phyloP scores from a whole-genome alignment of 192 early-diverging fungal species.

The Backusella tuberculispora region DNA sequence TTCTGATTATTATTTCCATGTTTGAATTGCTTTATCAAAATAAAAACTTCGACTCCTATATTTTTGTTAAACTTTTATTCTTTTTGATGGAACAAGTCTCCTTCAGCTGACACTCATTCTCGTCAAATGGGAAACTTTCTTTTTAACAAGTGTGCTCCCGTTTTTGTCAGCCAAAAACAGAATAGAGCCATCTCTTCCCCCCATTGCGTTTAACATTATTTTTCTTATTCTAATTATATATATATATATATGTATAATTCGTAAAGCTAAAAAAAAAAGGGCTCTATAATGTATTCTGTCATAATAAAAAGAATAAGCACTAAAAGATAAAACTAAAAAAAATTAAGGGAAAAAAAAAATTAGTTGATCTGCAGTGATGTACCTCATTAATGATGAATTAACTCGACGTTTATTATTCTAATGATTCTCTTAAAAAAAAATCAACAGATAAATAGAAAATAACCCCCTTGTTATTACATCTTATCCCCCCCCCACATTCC shows the following conservation, averaged over 20 bases:
- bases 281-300: neutral
- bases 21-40: neutral
- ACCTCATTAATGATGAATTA: neutral
- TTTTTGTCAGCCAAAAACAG: conserved; percentile 1
- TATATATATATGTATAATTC: neutral
- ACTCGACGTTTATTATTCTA: neutral
- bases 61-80: conserved; percentile 1
- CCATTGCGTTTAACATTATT: neutral
- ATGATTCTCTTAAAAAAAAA: neutral
- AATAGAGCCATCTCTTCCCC: neutral
- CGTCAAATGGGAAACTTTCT: conserved; percentile 5
- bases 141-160: conserved; percentile 9
- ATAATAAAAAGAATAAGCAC: neutral
- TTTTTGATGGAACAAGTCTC: neutral
- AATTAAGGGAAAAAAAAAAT: neutral
- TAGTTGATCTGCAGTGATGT: conserved; percentile 4
- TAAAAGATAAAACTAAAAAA: neutral
- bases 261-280: neutral
- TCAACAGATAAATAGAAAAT: conserved; percentile 12
- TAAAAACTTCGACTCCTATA: neutral
- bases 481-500: conserved; percentile 15
- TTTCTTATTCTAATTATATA: too few relatives aligned
- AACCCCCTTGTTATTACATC: conserved; percentile 9
- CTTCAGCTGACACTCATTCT: conserved; percentile 13
- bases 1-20: conserved; percentile 10